Evolutionary conservation across 2,329 filamentous ascomycete genomes (phyloP).

Genomic region (Lachnellula subtilissima): DNA sequence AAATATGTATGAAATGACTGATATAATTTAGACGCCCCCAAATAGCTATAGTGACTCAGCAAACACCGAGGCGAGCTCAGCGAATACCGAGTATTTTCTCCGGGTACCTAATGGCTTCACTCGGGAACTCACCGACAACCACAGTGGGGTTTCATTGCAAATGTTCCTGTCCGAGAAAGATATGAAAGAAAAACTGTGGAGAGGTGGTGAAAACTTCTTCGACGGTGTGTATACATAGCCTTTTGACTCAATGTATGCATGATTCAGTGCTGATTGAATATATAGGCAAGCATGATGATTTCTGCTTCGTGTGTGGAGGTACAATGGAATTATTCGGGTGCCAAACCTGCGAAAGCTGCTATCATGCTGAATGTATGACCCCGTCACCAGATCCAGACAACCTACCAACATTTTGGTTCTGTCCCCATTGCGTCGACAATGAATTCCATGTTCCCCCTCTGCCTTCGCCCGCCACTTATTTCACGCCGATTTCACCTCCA

Average conservation of each 20-base stretch:
- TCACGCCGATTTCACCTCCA: constrained; percentile 2
- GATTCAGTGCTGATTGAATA: background rate
- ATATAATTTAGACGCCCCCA: background rate
- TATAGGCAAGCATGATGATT: constrained; percentile 15
- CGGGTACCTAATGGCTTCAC: background rate
- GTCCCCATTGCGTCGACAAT: constrained; percentile 18
- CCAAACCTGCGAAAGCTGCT: constrained; percentile 17
- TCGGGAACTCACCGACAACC: background rate
- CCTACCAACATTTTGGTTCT: constrained; percentile 21
- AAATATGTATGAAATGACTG: background rate
- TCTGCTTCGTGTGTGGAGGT: constrained; percentile 20
- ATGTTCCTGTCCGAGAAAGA: background rate
- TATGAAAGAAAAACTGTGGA: constrained; percentile 2
- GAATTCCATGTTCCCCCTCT: constrained; percentile 14
- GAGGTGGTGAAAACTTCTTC: constrained; percentile 7
- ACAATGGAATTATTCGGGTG: constrained; percentile 14
- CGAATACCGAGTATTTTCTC: background rate
- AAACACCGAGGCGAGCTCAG: background rate
- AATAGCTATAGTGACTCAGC: background rate
- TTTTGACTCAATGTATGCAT: too few relatives aligned
- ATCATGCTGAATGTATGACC: constrained; percentile 21
- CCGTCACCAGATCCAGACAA: constrained; percentile 9
- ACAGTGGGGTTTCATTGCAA: background rate
- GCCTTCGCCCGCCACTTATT: background rate
- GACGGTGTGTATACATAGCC: background rate